Base-by-base conservation (phyloP, 768 basidiomycete species). In the Russula sp. region DNA sequence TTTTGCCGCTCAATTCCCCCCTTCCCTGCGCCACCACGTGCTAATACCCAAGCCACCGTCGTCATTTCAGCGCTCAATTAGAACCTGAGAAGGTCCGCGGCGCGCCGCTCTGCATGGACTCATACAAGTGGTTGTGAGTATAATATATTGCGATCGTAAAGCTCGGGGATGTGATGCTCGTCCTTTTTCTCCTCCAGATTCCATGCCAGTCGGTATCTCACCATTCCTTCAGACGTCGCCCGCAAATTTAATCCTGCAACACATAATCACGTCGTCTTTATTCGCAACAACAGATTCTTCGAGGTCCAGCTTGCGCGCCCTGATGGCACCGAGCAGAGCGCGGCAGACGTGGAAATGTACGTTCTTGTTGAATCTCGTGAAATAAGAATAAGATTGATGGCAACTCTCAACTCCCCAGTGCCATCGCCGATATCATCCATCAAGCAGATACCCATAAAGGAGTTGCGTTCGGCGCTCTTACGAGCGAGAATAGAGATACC, bases 231-330 rank as follows among this genome's bases (percentile, higher is more conserved):
- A 4, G 97, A 98, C 71, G 89, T 85, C 0, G 92, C 91, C 6
- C 75, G 75, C 58, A 95, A 94, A 74, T 96, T 93, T 72, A 83
- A 90, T 68, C 77, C 88, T 1, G 73, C 75, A 52, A 73, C 77
- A 14, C 82, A 96, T 76, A 91, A 97, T 68, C 94, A 98, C 75
- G 81, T 97, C 71, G 84, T 95, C 39, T 91, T 96, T 60, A 73
- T 98, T 39, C 84, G 95, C 59, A 95, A 94, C 76, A 94, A 96
- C 78, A 84, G 85, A 68, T 95, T 95, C 74, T 99, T 83, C 76
- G 80, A 89, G 70, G 88, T 99, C 9, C 79, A 88, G 4, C 83
- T 97, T 1, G 77, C 78, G 6, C 79, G 85, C 51, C 70, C 78
- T 0, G 77, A 83, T 20, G 93, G 91, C 22, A 71, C 76, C 48